Evolutionary conservation across 2,329 filamentous ascomycete species (phyloP), one percentile per base, ranked within the genome.

Genomic region (Scortechinia acanthostroma): DNA sequence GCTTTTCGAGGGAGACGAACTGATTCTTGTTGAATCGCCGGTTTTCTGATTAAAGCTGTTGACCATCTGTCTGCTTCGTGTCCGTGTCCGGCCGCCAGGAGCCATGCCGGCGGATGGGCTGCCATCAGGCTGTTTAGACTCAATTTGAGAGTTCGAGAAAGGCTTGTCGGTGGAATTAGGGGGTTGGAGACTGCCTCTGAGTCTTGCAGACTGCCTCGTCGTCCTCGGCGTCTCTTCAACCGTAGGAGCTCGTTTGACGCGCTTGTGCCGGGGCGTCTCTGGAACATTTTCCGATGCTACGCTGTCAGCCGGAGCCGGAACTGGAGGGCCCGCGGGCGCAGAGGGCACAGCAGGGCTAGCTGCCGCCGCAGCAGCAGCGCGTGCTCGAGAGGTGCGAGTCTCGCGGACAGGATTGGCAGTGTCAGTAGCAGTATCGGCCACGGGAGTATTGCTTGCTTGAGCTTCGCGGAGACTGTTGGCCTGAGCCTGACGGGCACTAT

Each of bases 201-300:
- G 48, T 46, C 61, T 56, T 22, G 60, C 54, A 14, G 62, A 64
- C 47, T 58, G 56, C 37, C 62, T 56, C 17, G 60, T 61, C 21
- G 59, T 57, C 35, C 56, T 51, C 14, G 56, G 58, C 3, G 56
- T 58, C 48, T 63, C 60, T 37, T 59, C 55, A 16, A 53, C 54
- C 22, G 54, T 45, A 44, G 54, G 43, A 5, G 50, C 50, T 15
- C 59, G 54, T 49, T 58, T 59, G n/a, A 56, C 51, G 42, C 60
- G 60, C 40, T 59, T 61, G 21, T 49, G 42, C 37, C 55, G 57
- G 21, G 60, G 61, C 5, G 58, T 59, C 46, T 60, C 56, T 28
- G 55, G 55, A 16, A 45, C 51, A 25, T 52, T 47, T 4, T 45
- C 45, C 10, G 43, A 25, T 15, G 19, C 42, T 35, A n/a, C n/a